These are phyloP conservation scores for Aspergillus udagawae DNA, from an alignment of 2,329 filamentous ascomycete genomes.

Conservation along the genomic window DNA sequence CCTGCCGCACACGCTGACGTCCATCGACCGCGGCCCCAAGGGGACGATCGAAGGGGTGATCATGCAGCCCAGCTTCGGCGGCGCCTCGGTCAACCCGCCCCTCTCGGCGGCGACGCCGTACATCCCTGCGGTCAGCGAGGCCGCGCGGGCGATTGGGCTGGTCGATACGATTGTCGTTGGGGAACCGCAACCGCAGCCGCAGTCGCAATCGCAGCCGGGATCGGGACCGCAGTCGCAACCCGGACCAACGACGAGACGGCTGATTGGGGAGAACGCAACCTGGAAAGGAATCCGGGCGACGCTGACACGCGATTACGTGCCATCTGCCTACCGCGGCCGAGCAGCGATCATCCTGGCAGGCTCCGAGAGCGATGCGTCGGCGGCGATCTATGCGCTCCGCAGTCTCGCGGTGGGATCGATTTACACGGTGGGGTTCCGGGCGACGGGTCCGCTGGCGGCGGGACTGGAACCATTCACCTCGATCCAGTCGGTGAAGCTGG, in stretches of 20 bases:
- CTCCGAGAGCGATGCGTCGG: conserved; percentile 69
- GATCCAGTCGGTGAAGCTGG: conserved; percentile 74
- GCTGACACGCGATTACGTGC: conserved; percentile 74
- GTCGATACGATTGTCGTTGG: conserved; percentile 75
- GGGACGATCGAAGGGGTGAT: conserved; percentile 68
- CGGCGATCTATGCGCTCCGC: conserved; percentile 72
- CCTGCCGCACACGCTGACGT: conserved; percentile 76
- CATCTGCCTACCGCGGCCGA: conserved; percentile 72
- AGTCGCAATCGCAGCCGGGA: too few species aligned
- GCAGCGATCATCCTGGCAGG: conserved; percentile 72
- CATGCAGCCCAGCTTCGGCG: conserved; percentile 71
- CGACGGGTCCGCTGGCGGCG: conserved; percentile 53
- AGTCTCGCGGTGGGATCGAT: conserved; percentile 73
- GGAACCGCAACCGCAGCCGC: background rate
- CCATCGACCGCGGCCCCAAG: conserved; percentile 66
- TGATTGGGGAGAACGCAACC: conserved; percentile 76
- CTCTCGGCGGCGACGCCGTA: conserved; percentile 57
- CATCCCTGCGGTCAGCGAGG: conserved; percentile 65
- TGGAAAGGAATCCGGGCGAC: conserved; percentile 85
- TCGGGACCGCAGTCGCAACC: too few species aligned
- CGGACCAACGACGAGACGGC: conserved; percentile 26
- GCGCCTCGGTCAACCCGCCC: conserved; percentile 74
- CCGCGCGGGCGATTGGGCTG: conserved; percentile 72
- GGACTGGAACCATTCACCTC: conserved; percentile 63
- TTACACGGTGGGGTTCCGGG: conserved; percentile 79